These are phyloP conservation scores for Ceratocystis smalleyi DNA, from an alignment of 2,329 filamentous ascomycete genomes.

Conservation along the genomic window DNA sequence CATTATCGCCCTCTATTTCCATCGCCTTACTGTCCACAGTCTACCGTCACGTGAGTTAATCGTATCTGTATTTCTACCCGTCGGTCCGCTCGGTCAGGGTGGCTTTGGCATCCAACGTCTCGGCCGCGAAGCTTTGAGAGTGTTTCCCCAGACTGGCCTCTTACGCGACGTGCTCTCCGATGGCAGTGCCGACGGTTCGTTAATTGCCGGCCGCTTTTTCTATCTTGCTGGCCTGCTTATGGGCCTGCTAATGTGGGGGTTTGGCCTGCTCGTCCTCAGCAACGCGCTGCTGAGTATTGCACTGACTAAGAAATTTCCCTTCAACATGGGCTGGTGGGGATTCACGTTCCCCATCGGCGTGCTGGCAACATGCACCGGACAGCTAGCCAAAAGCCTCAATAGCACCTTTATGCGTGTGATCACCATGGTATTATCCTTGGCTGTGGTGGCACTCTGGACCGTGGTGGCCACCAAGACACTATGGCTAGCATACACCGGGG, in stretches of 20 bases:
- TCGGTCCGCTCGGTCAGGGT: conserved; percentile 52
- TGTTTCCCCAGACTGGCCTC: conserved; percentile 27
- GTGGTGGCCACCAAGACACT: conserved; percentile 28
- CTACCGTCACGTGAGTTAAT: conserved; percentile 52
- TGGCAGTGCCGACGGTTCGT: conserved; percentile 36
- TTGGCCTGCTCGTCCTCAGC: conserved; percentile 30
- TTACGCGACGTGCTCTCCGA: conserved; percentile 28
- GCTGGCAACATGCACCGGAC: conserved; percentile 28
- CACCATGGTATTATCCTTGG: conserved; percentile 27
- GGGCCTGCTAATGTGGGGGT: conserved; percentile 31
- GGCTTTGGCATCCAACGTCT: conserved; percentile 42
- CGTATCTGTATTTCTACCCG: conserved; percentile 50
- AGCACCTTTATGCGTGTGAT: conserved; percentile 30
- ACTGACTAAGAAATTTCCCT: conserved; percentile 28
- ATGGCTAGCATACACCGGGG: conserved; percentile 26
- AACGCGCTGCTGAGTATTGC: conserved; percentile 30
- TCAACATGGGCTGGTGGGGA: conserved; percentile 35
- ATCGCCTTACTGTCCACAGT: conserved; percentile 50
- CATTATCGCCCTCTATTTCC: conserved; percentile 53
- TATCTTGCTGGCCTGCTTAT: conserved; percentile 17
- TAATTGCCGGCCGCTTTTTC: conserved; percentile 37
- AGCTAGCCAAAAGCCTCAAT: conserved; percentile 28
- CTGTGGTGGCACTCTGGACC: conserved; percentile 29
- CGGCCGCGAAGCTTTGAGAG: conserved; percentile 31
- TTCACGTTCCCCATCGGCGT: conserved; percentile 35